Evolutionary conservation across 805 yeast genomes (phyloP).

Genomic region (Candida tallmaniae): DNA sequence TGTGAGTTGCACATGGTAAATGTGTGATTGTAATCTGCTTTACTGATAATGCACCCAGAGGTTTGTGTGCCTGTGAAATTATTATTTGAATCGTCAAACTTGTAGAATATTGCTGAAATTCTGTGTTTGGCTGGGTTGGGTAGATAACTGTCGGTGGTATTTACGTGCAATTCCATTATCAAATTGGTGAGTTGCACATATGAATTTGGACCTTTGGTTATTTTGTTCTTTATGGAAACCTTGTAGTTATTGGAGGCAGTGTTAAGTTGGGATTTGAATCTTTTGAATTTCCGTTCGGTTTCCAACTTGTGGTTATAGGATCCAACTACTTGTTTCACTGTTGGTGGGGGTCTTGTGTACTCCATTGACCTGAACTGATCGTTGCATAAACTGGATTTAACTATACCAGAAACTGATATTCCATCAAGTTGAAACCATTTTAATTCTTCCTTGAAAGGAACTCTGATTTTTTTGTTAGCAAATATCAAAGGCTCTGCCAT

Average conservation of each 20-base stretch:
- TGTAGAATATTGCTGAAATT: constrained; percentile 61
- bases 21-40: neutral
- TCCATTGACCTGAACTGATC: constrained; percentile 12
- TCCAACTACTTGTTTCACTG: constrained; percentile 26
- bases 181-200: constrained; percentile 53
- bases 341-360: constrained; percentile 48
- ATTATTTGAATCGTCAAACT: constrained; percentile 37
- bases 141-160: constrained; percentile 40
- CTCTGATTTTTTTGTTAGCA: constrained; percentile 60
- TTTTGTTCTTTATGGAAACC: constrained; percentile 29
- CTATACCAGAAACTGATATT: neutral
- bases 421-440: constrained; percentile 1
- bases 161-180: constrained; percentile 64
- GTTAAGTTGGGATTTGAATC: constrained; percentile 47
- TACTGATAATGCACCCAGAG: constrained; percentile 15
- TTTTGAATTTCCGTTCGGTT: constrained; percentile 14
- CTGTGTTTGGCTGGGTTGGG: constrained; percentile 70
- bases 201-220: constrained; percentile 31
- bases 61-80: constrained; percentile 12
- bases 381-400: neutral
- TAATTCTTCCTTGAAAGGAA: constrained; percentile 23
- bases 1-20: constrained; percentile 1
- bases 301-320: constrained; percentile 26
- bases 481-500: constrained; percentile 54
- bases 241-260: constrained; percentile 37